Conservation (phyloP, 352 stramenopile species). For the Globisporangium splendens region DNA sequence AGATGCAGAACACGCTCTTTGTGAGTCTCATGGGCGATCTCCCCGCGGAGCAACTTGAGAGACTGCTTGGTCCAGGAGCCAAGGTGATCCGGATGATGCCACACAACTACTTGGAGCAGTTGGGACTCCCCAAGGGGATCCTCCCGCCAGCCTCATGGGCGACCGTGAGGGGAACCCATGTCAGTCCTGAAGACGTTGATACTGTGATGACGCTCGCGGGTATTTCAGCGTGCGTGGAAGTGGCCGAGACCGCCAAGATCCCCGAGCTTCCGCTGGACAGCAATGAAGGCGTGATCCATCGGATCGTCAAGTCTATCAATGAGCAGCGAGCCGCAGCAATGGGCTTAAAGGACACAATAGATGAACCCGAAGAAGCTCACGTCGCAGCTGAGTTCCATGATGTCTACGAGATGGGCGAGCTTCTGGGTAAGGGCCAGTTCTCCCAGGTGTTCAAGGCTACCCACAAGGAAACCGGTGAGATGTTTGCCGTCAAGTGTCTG, state of each 20-base stretch:
- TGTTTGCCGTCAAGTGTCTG: slow-evolving; percentile 64
- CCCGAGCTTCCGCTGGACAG: slow-evolving; percentile 8
- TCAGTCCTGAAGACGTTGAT: slow-evolving; percentile 51
- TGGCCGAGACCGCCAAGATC: slow-evolving; percentile 17
- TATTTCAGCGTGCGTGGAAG: slow-evolving; percentile 47
- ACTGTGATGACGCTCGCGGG: slow-evolving; percentile 50
- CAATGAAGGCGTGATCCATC: slow-evolving; percentile 24
- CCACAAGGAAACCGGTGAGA: slow-evolving; percentile 36
- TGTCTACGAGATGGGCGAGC: slow-evolving; percentile 48
- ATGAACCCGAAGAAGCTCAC: slow-evolving; percentile 2
- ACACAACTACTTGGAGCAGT: slow-evolving; percentile 47
- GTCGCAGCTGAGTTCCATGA: slow-evolving; percentile 42
- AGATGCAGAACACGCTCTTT: slow-evolving; percentile 49
- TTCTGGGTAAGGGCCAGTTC: slow-evolving; percentile 60
- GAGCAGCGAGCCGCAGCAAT: slow-evolving; percentile 18
- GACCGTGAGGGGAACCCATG: slow-evolving; percentile 46
- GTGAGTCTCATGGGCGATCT: slow-evolving; percentile 73
- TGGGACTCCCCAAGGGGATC: slow-evolving; percentile 49
- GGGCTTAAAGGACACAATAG: not conserved
- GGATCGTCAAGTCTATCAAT: slow-evolving; percentile 32
- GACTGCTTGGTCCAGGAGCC: slow-evolving; percentile 51
- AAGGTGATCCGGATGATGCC: slow-evolving; percentile 80
- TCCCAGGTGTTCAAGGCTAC: slow-evolving; percentile 56
- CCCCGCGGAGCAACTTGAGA: slow-evolving; percentile 45
- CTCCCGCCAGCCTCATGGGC: slow-evolving; percentile 49